These are phyloP conservation scores for Anisodus acutangulus DNA, from an alignment of 257 asterid species.

Conservation along the genomic window DNA sequence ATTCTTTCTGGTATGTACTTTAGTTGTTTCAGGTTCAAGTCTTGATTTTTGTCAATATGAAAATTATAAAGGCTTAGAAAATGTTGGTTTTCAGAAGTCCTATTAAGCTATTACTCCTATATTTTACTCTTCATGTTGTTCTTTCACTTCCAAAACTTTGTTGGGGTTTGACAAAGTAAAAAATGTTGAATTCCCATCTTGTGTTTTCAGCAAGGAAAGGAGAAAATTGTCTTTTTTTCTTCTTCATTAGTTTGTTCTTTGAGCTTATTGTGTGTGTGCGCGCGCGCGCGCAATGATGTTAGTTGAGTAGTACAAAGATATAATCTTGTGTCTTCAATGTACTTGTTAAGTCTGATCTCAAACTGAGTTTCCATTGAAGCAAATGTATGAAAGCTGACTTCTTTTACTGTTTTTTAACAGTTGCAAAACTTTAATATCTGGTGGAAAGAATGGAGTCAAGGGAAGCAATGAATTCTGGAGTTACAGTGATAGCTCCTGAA, in stretches of 20 bases:
- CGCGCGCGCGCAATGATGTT: too few species aligned
- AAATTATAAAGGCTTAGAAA: not conserved
- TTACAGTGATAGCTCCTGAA: conserved; percentile 57
- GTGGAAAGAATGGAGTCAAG: conserved; percentile 63
- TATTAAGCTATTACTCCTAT: not conserved
- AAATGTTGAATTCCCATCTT: conserved; percentile 23
- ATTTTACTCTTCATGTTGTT: conserved; percentile 9
- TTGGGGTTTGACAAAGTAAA: not conserved
- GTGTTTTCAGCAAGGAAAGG: not conserved
- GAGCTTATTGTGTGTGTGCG: not conserved
- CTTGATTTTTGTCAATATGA: conserved; percentile 11
- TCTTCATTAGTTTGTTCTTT: not conserved
- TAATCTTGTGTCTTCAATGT: conserved; percentile 16
- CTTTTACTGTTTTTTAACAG: not conserved
- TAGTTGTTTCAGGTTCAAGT: not conserved
- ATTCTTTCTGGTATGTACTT: conserved; percentile 30
- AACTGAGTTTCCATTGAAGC: not conserved
- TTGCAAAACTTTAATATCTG: not conserved
- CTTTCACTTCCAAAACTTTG: not conserved
- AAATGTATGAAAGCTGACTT: conserved; percentile 15
- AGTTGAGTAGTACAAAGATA: not conserved
- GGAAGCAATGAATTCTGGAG: conserved; percentile 58
- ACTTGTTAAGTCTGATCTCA: conserved; percentile 4
- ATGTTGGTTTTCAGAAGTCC: conserved; percentile 5
- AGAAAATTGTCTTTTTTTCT: not conserved